Evolutionary conservation across 192 early-diverging fungal genomes (phyloP), one percentile per base, ranked within the genome.

Genomic region (Fimicolochytrium jonesii): DNA sequence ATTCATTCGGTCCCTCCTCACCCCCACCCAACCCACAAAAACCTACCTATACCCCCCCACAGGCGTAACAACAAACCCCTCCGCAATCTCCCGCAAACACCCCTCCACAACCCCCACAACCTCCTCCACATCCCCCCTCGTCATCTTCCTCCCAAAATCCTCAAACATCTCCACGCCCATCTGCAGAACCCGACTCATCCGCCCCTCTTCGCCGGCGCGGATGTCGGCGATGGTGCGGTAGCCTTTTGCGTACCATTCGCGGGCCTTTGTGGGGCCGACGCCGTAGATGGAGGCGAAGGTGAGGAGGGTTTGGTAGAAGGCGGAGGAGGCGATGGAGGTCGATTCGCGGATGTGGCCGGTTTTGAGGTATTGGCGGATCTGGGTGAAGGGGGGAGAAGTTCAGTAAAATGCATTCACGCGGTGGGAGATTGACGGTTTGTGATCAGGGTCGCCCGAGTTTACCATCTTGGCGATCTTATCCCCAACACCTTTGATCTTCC

Each of bases 41-140:
- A n/a, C n/a, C n/a, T n/a, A n/a, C n/a, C n/a, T n/a, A n/a, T 71
- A 71, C 32, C 70, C 70, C 1, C 70, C 70, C 34, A 68, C 64
- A 4, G 57, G 36, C 33, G 25, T 30, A 3, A 59, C 22, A 1
- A 33, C 29, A 25, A 53, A 56, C 39, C 56, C 56, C 0, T 64
- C 70, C 10, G 31, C 56, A 5, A 71, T 30, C 6, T 22, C 63
- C 11, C 54, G 58, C 41, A 71, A 51, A 28, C 28, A 42, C 22
- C 11, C 4, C 26, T 46, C 17, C 4, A 71, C 4, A 11, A 61
- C n/a, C 20, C 5, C 47, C 29, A 68, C 26, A 18, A 71, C 31
- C 64, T 71, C 70, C 22, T 61, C 70, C 22, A 71, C 70, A 47
- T 71, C 70, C 10, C 10, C 51, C 0, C 70, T 60, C 0, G 64